Evolutionary conservation across 352 stramenopile genomes (phyloP), one percentile per base, ranked within the genome.

Genomic region (Phytophthora pluvialis): DNA sequence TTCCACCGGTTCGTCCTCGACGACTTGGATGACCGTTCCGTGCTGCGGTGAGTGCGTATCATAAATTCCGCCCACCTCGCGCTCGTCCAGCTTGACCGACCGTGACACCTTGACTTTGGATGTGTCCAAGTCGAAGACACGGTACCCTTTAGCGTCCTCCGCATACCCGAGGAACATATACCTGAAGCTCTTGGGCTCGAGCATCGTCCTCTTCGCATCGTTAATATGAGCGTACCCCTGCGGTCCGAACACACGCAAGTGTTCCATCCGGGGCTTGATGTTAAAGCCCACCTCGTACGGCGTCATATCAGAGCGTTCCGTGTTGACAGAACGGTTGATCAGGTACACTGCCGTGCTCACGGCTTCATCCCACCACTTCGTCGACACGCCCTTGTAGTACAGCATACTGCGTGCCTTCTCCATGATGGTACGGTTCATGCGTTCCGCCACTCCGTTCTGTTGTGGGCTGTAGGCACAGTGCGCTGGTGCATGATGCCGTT

Each of bases 201-300:
- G 45, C 31, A 72, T 80, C 11, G 52, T 59, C 3, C 68, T 10
- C 39, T 72, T 68, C 3, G 28, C 38, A 16, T 66, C 29, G 28
- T 66, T 52, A 7, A 78, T 47, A 15, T 78, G 67, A 46, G 64
- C 60, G 15, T 73, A 81, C 9, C 63, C 64, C 0, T 59, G 38
- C 3, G 63, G 73, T 10, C 69, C 64, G 39, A 77, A 75, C 21
- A 81, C 68, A 21, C 67, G 60, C 0, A 76, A 13, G 21, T 75
- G 42, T 0, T 54, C 46, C 40, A 80, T 31, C 9, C 16, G 16
- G 3, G 63, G 66, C 4, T 60, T 58, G 3, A 47, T 33, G 25
- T 56, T 64, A 21, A 67, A 59, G 15, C 46, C 63, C 15, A 66
- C 8, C 35, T 80, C 53, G 26, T 60, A 67, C 16, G 72, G 40